A percentile compares a stretch with the other conserved stretches of the same genome.
These are phyloP conservation scores for Quercus tomentella DNA, from an alignment of 331 rosid species.

Conservation along the genomic window DNA sequence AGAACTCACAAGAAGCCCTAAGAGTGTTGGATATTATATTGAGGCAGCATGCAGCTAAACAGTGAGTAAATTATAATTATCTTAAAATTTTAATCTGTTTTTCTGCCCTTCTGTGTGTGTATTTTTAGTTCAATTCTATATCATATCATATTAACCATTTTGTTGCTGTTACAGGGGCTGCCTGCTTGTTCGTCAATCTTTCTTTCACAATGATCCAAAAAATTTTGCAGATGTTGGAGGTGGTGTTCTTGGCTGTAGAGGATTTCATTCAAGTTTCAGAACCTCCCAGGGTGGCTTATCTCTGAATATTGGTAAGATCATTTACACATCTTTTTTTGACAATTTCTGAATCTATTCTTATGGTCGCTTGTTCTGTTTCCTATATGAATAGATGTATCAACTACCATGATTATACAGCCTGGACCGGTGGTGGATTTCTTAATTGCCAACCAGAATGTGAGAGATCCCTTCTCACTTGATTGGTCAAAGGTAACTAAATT, in stretches of 20 bases:
- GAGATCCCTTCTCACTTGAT: constrained; percentile 63
- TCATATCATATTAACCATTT: neutral
- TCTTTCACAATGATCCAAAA: constrained; percentile 66
- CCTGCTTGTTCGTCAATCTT: constrained; percentile 83
- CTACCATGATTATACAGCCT: constrained; percentile 82
- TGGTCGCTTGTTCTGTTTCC: neutral
- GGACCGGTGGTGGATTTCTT: constrained; percentile 92
- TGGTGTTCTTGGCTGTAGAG: constrained; percentile 87
- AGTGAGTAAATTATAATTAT: constrained; percentile 42
- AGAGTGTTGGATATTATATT: constrained; percentile 84
- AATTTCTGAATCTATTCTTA: neutral
- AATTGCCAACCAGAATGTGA: constrained; percentile 68
- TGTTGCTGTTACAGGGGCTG: constrained; percentile 67
- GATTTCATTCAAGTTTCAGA: constrained; percentile 93
- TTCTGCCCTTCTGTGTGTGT: neutral
- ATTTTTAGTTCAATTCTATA: neutral
- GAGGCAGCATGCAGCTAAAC: constrained; percentile 91
- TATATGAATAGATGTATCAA: constrained; percentile 68
- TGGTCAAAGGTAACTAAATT: constrained; percentile 69
- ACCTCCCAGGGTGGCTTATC: constrained; percentile 87
- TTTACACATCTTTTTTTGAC: neutral
- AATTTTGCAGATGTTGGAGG: constrained; percentile 74
- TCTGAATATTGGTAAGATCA: constrained; percentile 58
- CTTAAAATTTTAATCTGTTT: neutral
- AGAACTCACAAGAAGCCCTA: constrained; percentile 80